Evolutionary conservation across 805 yeast species (phyloP).

Genomic region (Candida dendrica): DNA sequence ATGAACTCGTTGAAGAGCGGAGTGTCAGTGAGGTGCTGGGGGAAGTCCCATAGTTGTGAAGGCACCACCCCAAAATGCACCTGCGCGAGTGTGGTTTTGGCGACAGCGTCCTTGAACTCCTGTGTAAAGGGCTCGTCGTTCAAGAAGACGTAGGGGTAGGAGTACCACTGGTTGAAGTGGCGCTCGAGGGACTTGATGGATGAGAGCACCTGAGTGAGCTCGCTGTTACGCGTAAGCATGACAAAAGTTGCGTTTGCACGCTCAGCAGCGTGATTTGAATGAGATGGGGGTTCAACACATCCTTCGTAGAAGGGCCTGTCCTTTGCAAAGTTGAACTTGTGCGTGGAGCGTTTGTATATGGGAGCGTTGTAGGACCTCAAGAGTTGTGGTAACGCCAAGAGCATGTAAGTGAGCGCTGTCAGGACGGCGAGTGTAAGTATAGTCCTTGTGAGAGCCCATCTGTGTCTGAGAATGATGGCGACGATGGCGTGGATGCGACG

Average conservation of each 20-base stretch:
- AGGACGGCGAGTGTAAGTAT: too few relatives aligned
- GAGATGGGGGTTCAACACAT: slow-evolving; percentile 32
- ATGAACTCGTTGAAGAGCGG: slow-evolving; percentile 44
- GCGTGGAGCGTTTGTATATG: neutral
- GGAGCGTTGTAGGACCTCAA: too few relatives aligned
- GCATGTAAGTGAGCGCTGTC: too few relatives aligned
- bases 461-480: too few relatives aligned
- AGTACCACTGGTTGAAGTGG: slow-evolving; percentile 89
- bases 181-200: slow-evolving; percentile 73
- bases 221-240: slow-evolving; percentile 75
- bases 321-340: slow-evolving; percentile 12
- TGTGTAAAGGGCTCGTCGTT: slow-evolving; percentile 72
- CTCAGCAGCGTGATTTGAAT: too few relatives aligned
- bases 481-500: too few relatives aligned
- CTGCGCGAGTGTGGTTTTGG: slow-evolving; percentile 45
- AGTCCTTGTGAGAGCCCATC: too few relatives aligned
- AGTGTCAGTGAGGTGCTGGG: slow-evolving; percentile 21
- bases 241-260: slow-evolving; percentile 82
- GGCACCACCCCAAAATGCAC: slow-evolving; percentile 70
- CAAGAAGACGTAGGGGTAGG: slow-evolving; percentile 87
- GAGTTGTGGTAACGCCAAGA: too few relatives aligned
- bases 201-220: slow-evolving; percentile 65
- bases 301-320: slow-evolving; percentile 49
- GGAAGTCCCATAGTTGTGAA: slow-evolving; percentile 63
- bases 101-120: slow-evolving; percentile 51